Conservation (phyloP, 1,284 basidiomycete species). For the Coniophora puteana region DNA sequence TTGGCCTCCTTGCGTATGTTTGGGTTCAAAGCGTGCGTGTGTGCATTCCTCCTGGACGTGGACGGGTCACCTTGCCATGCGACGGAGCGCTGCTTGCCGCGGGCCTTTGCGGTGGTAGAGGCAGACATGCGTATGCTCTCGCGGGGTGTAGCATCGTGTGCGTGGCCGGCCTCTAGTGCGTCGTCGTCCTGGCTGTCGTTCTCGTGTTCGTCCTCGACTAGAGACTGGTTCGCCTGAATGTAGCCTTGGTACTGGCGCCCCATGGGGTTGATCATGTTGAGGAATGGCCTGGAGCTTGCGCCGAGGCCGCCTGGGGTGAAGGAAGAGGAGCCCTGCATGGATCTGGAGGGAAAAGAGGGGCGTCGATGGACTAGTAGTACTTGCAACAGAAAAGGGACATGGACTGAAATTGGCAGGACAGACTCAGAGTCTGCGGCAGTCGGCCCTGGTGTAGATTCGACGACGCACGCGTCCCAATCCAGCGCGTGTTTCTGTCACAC, state of each 20-base stretch:
- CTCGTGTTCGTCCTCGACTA: conserved; percentile 57
- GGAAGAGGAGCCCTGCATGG: conserved; percentile 37
- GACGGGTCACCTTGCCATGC: conserved; percentile 53
- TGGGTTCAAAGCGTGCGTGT: conserved; percentile 55
- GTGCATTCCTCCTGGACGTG: too few species aligned
- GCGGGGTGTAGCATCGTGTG: conserved; percentile 24
- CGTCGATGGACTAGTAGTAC: too few species aligned
- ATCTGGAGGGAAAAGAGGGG: conserved; percentile 18
- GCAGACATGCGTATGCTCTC: too few species aligned
- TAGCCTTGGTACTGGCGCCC: conserved; percentile 67
- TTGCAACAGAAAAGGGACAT: background rate
- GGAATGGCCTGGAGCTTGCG: conserved; percentile 65
- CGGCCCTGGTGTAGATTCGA: conserved; percentile 4
- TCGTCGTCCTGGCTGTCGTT: conserved; percentile 38
- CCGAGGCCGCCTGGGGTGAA: conserved; percentile 36
- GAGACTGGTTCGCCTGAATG: conserved; percentile 60
- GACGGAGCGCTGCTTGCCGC: conserved; percentile 48
- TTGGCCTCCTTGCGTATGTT: conserved; percentile 64
- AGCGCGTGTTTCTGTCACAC: conserved; percentile 23
- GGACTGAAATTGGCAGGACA: background rate
- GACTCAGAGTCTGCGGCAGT: too few species aligned
- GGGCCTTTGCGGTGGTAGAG: conserved; percentile 33
- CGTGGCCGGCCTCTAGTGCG: conserved; percentile 49
- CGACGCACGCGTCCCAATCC: conserved; percentile 3
- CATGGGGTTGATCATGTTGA: conserved; percentile 82